A percentile compares a stretch with the other conserved stretches of the same genome.
Conservation (phyloP, 768 basidiomycete genomes). For the Auriculariales sp. region DNA sequence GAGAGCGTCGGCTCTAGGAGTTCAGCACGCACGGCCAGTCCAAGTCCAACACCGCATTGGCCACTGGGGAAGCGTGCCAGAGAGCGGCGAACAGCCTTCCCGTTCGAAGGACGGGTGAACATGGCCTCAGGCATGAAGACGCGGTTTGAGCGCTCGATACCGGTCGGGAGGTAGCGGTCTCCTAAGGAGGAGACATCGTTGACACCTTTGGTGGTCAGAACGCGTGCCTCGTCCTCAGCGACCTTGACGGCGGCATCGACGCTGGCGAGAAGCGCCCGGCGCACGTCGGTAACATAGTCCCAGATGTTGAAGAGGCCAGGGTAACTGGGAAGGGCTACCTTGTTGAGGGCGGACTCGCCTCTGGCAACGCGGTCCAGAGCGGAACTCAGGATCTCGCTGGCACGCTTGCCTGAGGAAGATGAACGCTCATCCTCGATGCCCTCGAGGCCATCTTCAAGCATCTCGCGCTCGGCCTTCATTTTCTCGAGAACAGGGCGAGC, state of each 20-base stretch:
- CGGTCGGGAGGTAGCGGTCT: conserved; percentile 62
- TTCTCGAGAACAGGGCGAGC: conserved; percentile 76
- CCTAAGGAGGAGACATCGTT: conserved; percentile 51
- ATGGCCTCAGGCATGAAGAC: conserved; percentile 97
- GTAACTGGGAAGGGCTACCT: conserved; percentile 55
- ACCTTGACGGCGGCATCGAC: conserved; percentile 66
- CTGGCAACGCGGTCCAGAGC: conserved; percentile 67
- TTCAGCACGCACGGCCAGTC: conserved; percentile 62
- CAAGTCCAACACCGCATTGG: conserved; percentile 65
- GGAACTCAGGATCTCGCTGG: conserved; percentile 41
- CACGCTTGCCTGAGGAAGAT: conserved; percentile 31
- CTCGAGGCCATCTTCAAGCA: conserved; percentile 68
- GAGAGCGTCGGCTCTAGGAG: conserved; percentile 66
- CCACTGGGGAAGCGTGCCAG: conserved; percentile 50
- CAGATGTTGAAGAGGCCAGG: conserved; percentile 71
- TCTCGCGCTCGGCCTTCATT: conserved; percentile 62
- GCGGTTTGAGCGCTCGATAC: conserved; percentile 65
- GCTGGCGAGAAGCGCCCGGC: conserved; percentile 58
- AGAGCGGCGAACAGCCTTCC: conserved; percentile 22
- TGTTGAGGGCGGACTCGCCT: conserved; percentile 50
- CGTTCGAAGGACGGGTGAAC: conserved; percentile 46
- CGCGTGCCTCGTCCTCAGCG: conserved; percentile 74
- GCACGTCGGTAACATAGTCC: conserved; percentile 77
- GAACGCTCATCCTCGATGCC: conserved; percentile 62
- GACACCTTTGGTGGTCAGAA: conserved; percentile 50